Percentiles rank a stretch among this genome's conserved stretches.
phyloP scores from a whole-genome alignment of 345 rosid genomes.

The Dipteronia dyeriana region DNA sequence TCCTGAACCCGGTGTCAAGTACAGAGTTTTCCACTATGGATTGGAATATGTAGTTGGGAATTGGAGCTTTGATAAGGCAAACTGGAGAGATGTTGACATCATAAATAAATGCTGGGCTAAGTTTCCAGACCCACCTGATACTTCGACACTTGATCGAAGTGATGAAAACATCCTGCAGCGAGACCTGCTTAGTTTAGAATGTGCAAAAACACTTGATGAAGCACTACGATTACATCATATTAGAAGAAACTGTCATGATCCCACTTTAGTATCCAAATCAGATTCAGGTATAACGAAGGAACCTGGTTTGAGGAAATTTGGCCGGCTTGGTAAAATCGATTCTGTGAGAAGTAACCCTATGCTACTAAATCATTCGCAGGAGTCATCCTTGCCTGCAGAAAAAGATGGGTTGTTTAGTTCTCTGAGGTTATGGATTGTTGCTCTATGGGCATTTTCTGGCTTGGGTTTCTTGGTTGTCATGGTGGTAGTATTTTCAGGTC shows the following conservation, averaged over 20 bases:
- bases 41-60: constrained; percentile 83
- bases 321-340: constrained; percentile 27
- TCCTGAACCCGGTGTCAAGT: constrained; percentile 75
- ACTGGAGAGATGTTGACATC: constrained; percentile 77
- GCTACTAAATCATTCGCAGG: constrained; percentile 30
- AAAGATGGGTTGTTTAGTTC: constrained; percentile 57
- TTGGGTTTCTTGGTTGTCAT: constrained; percentile 68
- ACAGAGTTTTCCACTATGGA: constrained; percentile 95
- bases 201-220: constrained; percentile 76
- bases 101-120: constrained; percentile 84
- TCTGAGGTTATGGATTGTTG: constrained; percentile 71
- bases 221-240: constrained; percentile 81
- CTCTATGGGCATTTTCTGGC: constrained; percentile 71
- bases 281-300: constrained; percentile 28
- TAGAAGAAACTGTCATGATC: constrained; percentile 67
- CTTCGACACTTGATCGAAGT: constrained; percentile 53
- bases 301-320: constrained; percentile 45
- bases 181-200: constrained; percentile 92
- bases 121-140: constrained; percentile 88
- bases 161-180: constrained; percentile 49
- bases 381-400: constrained; percentile 29
- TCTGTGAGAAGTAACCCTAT: constrained; percentile 31
- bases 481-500: constrained; percentile 55
- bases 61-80: constrained; percentile 98
- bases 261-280: constrained; percentile 32